These are phyloP conservation scores for Larix kaempferi DNA, from an alignment of 75 land plant genomes.

Conservation along the genomic window DNA sequence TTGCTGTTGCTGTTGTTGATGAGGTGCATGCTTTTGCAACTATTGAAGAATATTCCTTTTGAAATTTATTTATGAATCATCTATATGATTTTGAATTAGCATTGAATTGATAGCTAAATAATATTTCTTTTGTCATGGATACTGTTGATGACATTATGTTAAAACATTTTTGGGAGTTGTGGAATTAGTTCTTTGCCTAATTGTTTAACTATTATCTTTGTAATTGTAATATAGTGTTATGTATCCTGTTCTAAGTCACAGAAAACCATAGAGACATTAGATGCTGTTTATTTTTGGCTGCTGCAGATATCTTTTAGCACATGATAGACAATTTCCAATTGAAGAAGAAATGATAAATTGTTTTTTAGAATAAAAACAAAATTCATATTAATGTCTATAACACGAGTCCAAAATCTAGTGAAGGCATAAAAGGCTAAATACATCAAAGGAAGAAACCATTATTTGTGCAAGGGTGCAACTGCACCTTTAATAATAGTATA, in stretches of 20 bases:
- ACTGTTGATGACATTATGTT: neutral
- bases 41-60: neutral
- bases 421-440: no score
- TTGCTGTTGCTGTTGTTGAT: conserved; percentile 97
- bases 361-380: no score
- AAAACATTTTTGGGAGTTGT: neutral
- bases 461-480: no score
- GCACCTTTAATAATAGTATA: no score
- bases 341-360: neutral
- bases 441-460: no score
- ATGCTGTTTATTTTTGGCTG: neutral
- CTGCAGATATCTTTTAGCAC: neutral
- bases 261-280: neutral
- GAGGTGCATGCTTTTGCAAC: conserved; percentile 54
- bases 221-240: neutral
- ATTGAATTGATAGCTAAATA: neutral
- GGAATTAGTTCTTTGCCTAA: neutral
- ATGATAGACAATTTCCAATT: neutral
- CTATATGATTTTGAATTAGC: neutral
- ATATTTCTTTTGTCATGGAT: neutral
- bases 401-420: no score
- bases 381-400: no score
- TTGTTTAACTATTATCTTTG: neutral
- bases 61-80: no score
- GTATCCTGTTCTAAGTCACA: no score